Base-by-base conservation (phyloP, 164 flowering plant genomes). In the Vitis vinifera region DNA sequence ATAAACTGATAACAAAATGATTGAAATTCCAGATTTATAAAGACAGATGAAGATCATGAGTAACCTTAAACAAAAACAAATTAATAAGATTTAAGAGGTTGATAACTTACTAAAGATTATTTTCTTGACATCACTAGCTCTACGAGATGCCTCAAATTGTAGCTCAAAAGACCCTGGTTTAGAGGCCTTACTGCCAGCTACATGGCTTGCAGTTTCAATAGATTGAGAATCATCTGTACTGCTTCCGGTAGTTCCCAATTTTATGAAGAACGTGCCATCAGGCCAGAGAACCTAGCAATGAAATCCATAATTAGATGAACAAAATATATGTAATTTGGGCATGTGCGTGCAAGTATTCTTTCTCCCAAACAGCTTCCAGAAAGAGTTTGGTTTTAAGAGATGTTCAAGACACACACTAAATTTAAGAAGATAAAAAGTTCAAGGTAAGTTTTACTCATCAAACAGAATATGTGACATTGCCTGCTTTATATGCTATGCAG, bases 71-170 rank as follows among this genome's bases (percentile, higher is more conserved):
- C 27, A 23, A 23, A 23, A 23, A 47, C 15, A 68, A 10, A 77
- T 29, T 48, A 53, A 9, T 3, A 51, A n/a, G 13, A 59, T 52
- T 7, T 27, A 23, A 23, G 15, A 53, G 19, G 63, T 8, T 11
- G 30, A 23, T 13, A 50, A 73, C 95, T 86, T 67, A 96, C 99
- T 87, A 58, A 89, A 82, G 56, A 96, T 77, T 81, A 96, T 80
- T 77, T 93, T 91, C 79, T 92, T 89, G 68, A 96, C 83, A 74
- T 89, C 91, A 77, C 89, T 89, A 47, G 98, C 97, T 76, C 98
- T 85, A 19, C 99, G 94, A 70, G 95, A 79, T 50, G 97, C 98
- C 82, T 96, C 99, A 63, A 91, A 93, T 76, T 91, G 93, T 68
- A 68, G 66, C 89, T 96, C 97, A 75, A 96, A 96, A 27, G 96